Evolutionary conservation across 176 grass and related monocot genomes (phyloP), one percentile per base, ranked within the genome.

Genomic region (Bolboschoenus planiculmis): DNA sequence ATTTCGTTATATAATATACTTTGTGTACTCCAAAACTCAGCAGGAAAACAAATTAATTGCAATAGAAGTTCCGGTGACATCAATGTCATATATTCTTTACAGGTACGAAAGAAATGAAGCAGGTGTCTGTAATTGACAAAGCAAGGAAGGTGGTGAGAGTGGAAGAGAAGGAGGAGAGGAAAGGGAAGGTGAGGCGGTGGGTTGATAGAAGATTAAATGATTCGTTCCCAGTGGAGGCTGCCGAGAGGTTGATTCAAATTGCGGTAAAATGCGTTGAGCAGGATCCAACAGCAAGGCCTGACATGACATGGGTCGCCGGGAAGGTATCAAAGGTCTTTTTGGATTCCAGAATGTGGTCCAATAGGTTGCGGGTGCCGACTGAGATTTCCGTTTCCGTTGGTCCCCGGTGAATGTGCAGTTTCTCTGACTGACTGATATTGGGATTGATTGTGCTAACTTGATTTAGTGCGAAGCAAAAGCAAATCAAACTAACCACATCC

Each of bases 241-340:
- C 88, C 20, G 84, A 88, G 83, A 90, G 67, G 56, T 81, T 94
- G 27, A 57, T 94, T 44, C 84, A 76, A 39, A 85, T 97, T 50
- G 91, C 82, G 11, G 40, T 97, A 40, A 82, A 86, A 30, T 97
- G 94, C 72, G 86, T 85, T 0, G 64, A 81, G 5, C 65, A 34
- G 58, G 56, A 87, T 9, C 9, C 14, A 24, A 81, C 42, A 48
- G 63, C 40, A 37, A 79, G 65, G 36, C 89, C 88, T 35, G 86
- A 97, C 20, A 97, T 92, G 87, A 81, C 84, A 59, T 91, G 89
- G 89, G 91, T 86, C 13, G 89, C 91, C 2, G 91, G 91, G 0
- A 93, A 93, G 78, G 74, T 93, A 13, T 93, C 94, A 4, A 91
- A 88, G 82, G n/a, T 91, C 1, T 91, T 88, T 66, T 56, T 97